phyloP scores from a whole-genome alignment of 352 stramenopile species.

The Lagenidium giganteum region DNA sequence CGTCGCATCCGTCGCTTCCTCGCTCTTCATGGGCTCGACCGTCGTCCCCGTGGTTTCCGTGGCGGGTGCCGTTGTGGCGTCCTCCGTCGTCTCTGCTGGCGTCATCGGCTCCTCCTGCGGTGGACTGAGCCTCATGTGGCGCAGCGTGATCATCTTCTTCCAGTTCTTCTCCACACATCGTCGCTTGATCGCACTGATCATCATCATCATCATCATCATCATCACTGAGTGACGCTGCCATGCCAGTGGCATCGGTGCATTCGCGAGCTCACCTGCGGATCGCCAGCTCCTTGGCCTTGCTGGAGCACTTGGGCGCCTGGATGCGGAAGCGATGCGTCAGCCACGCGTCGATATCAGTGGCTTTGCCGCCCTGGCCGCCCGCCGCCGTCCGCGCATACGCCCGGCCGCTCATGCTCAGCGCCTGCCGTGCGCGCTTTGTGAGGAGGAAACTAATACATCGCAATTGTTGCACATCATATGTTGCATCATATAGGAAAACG shows the following conservation, averaged over 20 bases:
- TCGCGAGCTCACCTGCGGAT: conserved; percentile 33
- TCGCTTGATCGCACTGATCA: conserved; percentile 44
- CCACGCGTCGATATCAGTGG: conserved; percentile 50
- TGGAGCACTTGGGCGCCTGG: conserved; percentile 12
- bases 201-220: neutral
- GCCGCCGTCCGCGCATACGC: conserved; percentile 59
- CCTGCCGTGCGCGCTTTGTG: no score
- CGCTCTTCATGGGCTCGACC: neutral
- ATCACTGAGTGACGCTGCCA: neutral
- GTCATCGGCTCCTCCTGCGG: neutral
- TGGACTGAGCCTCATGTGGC: conserved; percentile 24
- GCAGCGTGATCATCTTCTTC: conserved; percentile 63
- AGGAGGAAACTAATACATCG: no score
- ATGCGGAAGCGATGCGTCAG: conserved; percentile 58
- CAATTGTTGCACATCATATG: no score
- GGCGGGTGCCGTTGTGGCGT: no score
- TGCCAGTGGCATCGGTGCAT: no score
- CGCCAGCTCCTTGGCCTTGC: conserved; percentile 32
- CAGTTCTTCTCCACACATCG: conserved; percentile 79
- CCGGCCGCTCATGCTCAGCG: conserved; percentile 67
- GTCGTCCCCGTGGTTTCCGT: no score
- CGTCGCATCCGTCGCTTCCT: conserved; percentile 7
- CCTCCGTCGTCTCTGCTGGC: neutral
- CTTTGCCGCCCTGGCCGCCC: conserved; percentile 35
- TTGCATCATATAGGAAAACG: no score